Base-by-base conservation (phyloP, 106 monocot species). In the Dendrobium nobile region DNA sequence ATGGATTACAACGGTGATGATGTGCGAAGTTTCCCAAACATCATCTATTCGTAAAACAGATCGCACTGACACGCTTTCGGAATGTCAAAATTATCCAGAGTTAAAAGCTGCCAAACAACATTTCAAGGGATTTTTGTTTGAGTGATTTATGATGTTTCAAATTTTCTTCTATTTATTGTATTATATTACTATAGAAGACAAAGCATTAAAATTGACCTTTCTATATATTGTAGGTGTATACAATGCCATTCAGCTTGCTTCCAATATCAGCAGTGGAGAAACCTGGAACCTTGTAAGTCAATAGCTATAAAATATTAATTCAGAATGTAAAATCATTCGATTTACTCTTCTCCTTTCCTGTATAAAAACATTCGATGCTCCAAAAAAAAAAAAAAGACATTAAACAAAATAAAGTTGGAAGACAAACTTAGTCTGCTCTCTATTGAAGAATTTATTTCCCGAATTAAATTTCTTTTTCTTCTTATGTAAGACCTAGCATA, bases 281-380 rank as follows among this genome's bases (percentile, higher is more conserved):
- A 77, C 96, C 96, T 42, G 96, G 96, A 54, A 96, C 92, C 82
- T 47, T 93, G 93, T 95, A 86, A 89, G 92, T 77, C 54, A 65
- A 64, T 64, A 64, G 6, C 51, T 11, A 11, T 33, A 41, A 72
- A 28, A 72, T 70, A 40, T 70, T 26, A 70, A 3, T 70, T 64
- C 9, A 22, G 7, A 22, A 64, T n/a, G 24, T 20, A 64, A 64
- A 64, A 7, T 24, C 59, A 64, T 7, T 22, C 0, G 1, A 64
- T 26, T 2, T 24, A 24, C 9, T 64, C 9, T 64, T 4, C 64
- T 7, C 9, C 15, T 51, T 51, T 51, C 1, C 0, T 51, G 9
- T 51, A 61, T 61, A 1, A 31, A 31, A 31, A 0, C 31, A 31
- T 31, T 31, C 31, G 31, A 31, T 31, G 1, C 31, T 31, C 31